phyloP scores from a whole-genome alignment of 1,284 basidiomycete genomes.

The Cryptococcus jaspeensis region DNA sequence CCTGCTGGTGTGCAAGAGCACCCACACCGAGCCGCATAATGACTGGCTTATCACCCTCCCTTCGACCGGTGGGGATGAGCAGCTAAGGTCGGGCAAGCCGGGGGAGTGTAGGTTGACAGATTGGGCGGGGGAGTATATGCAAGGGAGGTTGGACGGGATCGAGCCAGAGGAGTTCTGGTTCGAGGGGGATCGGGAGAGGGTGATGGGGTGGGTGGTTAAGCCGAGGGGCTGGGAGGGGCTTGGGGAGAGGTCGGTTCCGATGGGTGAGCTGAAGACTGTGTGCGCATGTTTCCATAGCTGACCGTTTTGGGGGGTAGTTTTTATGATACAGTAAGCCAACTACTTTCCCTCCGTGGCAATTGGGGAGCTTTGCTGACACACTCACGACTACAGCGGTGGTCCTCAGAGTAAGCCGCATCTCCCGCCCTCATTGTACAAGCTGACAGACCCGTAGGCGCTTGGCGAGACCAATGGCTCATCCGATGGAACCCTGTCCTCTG shows the following conservation, averaged over 20 bases:
- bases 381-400: slow-evolving; percentile 50
- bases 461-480: slow-evolving; percentile 37
- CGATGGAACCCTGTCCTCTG: slow-evolving; percentile 74
- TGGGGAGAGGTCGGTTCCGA: slow-evolving; percentile 69
- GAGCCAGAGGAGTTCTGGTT: slow-evolving; percentile 80
- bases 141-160: slow-evolving; percentile 58
- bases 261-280: slow-evolving; percentile 20
- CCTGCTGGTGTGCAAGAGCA: too few relatives aligned
- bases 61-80: too few relatives aligned
- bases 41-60: too few relatives aligned
- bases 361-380: background rate
- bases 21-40: too few relatives aligned
- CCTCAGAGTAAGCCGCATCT: too few relatives aligned
- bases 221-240: slow-evolving; percentile 67
- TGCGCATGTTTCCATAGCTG: too few relatives aligned
- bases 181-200: slow-evolving; percentile 64
- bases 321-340: slow-evolving; percentile 47
- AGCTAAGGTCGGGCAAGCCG: slow-evolving; percentile 47
- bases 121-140: slow-evolving; percentile 41
- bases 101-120: slow-evolving; percentile 60
- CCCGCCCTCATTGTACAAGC: too few relatives aligned
- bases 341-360: too few relatives aligned
- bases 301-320: slow-evolving; percentile 28
- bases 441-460: too few relatives aligned
- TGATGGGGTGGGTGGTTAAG: slow-evolving; percentile 80